Evolutionary conservation across 2,329 filamentous ascomycete genomes (phyloP).

Genomic region (Colletotrichum shisoi): DNA sequence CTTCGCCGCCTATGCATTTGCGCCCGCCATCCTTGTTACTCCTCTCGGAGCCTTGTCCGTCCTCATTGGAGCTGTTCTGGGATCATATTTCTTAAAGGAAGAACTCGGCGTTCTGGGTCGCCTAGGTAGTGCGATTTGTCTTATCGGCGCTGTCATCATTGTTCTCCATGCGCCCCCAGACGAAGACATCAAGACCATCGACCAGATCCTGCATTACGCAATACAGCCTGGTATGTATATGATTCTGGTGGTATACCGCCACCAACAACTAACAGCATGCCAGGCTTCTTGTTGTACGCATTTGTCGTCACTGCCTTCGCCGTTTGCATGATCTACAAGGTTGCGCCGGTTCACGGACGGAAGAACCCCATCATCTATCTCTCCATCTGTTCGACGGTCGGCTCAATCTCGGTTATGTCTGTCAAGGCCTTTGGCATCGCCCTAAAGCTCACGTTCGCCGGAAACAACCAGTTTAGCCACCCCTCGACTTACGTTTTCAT

Average conservation of each 20-base stretch:
- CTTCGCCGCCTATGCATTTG: slow-evolving; percentile 97
- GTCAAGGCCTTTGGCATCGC: slow-evolving; percentile 99
- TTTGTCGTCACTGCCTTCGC: slow-evolving; percentile 82
- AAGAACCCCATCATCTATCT: slow-evolving; percentile 96
- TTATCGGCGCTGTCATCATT: slow-evolving; percentile 96
- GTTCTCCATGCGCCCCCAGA: slow-evolving; percentile 96
- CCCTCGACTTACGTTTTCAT: slow-evolving; percentile 97
- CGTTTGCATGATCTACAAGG: slow-evolving; percentile 92
- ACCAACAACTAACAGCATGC: slow-evolving; percentile 20
- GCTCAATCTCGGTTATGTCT: slow-evolving; percentile 97
- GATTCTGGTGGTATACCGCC: not conserved
- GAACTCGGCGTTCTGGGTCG: slow-evolving; percentile 89
- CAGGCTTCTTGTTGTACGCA: slow-evolving; percentile 91
- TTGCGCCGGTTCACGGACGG: slow-evolving; percentile 89
- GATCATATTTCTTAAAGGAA: slow-evolving; percentile 93
- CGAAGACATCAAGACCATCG: slow-evolving; percentile 87
- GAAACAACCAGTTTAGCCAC: slow-evolving; percentile 93
- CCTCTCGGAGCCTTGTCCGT: slow-evolving; percentile 93
- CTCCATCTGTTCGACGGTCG: slow-evolving; percentile 96
- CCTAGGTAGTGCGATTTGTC: slow-evolving; percentile 92
- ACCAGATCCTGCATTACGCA: slow-evolving; percentile 89
- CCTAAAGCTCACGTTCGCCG: slow-evolving; percentile 89
- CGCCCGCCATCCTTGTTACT: slow-evolving; percentile 97
- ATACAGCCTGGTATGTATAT: slow-evolving; percentile 79
- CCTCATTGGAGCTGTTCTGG: slow-evolving; percentile 90